phyloP scores from a whole-genome alignment of 2,329 filamentous ascomycete genomes.

The Didymella pomorum region DNA sequence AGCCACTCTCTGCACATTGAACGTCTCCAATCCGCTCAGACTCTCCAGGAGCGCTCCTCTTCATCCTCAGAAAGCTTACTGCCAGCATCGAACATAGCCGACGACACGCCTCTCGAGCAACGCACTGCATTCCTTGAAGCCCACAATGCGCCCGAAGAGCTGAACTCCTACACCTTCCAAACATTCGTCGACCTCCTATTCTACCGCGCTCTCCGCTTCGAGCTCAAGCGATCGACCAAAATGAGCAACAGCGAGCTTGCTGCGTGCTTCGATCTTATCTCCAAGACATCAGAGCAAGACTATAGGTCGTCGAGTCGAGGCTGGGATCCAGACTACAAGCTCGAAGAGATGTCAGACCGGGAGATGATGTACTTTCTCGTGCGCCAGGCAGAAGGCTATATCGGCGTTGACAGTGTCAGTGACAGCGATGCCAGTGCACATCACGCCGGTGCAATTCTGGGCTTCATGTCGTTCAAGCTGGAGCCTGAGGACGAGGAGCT shows the following conservation, averaged over 20 bases:
- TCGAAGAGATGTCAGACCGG: constrained; percentile 70
- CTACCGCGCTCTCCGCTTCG: constrained; percentile 19
- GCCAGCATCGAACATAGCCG: background rate
- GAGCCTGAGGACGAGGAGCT: constrained; percentile 67
- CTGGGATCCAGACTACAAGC: constrained; percentile 70
- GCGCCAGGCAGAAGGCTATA: constrained; percentile 20
- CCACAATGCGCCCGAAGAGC: constrained; percentile 5
- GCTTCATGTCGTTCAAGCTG: constrained; percentile 61
- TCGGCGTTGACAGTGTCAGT: background rate
- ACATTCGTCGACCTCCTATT: constrained; percentile 1
- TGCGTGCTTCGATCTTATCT: constrained; percentile 65
- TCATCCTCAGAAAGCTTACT: background rate
- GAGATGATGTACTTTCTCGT: constrained; percentile 74
- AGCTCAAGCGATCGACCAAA: constrained; percentile 34
- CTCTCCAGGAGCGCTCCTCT: background rate
- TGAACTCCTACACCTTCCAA: constrained; percentile 8
- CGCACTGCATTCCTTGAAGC: constrained; percentile 10
- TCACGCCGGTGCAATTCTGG: constrained; percentile 27
- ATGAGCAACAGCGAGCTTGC: constrained; percentile 54
- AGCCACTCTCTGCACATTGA: background rate
- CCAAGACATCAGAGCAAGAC: constrained; percentile 68
- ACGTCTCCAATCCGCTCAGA: background rate
- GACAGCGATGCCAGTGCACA: background rate
- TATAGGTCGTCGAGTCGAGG: constrained; percentile 69
- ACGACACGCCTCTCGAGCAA: constrained; percentile 5